Base-by-base conservation (phyloP, 305 asterid species). In the Fraxinus nigra region DNA sequence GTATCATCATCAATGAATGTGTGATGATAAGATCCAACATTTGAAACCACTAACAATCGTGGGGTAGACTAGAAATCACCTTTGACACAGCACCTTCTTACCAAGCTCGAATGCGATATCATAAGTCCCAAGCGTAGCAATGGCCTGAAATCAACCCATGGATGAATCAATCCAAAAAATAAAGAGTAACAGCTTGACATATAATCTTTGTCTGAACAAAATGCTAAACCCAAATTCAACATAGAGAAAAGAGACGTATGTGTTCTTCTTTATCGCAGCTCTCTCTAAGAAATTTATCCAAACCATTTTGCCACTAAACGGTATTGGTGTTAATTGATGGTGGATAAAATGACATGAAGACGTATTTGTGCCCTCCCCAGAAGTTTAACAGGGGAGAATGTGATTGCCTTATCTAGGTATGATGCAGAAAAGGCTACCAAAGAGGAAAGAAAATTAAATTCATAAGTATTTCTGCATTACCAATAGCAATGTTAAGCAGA, bases 81-180 rank as follows among this genome's bases (percentile, higher is more conserved):
- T 96, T 84, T 90, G 97, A 82, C 95, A 90, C 56, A 96, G 70
- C 81, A 96, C 92, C 92, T 96, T 96, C 97, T 86, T 94, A 75
- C 95, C 99, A 79, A 96, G 80, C 84, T 94, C 99, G 75, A 94
- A 81, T 8, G 97, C 93, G 77, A 96, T 90, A 86, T 96, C 98
- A 78, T 88, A 96, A 81, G 97, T 96, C 82, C 98, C 99, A 83
- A 96, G 86, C 72, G 98, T 90, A 51, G 95, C 98, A 75, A 96
- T 84, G 56, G 86, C 95, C 99, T 96, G 94, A 86, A 86, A 84
- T 34, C 78, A 87, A 82, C 37, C 78, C 85, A 87, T 43, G 78
- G 20, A 83, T 18, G n/a, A 81, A 73, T 79, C 37, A 48, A 82
- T 59, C 54, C 75, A 46, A 82, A 43, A 46, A 32, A 5, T 46